Evolutionary conservation across 371 early-diverging fungal species (phyloP).

Genomic region (Actinomortierella wolfii): DNA sequence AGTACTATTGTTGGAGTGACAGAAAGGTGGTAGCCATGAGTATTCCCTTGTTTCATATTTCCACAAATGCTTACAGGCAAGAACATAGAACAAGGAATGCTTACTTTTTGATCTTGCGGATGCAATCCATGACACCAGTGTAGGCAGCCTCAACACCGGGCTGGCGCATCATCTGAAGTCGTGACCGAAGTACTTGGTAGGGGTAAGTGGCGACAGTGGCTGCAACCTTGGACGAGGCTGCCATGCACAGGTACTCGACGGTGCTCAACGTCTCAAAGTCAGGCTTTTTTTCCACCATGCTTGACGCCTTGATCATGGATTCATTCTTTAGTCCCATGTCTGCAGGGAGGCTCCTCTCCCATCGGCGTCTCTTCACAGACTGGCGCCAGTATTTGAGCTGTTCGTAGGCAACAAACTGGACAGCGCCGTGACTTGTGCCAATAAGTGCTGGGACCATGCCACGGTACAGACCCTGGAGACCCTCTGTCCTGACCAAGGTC

Average conservation of each 20-base stretch:
- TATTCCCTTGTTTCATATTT: too few relatives aligned
- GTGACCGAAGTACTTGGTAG: slow-evolving; percentile 89
- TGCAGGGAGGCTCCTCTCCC: slow-evolving; percentile 32
- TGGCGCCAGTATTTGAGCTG: slow-evolving; percentile 84
- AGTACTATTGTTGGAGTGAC: slow-evolving; percentile 44
- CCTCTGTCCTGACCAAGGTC: slow-evolving; percentile 58
- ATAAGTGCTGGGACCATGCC: slow-evolving; percentile 90
- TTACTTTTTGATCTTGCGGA: slow-evolving; percentile 68
- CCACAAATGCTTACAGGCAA: too few relatives aligned
- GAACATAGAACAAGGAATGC: slow-evolving; percentile 7
- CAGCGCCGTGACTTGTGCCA: slow-evolving; percentile 92
- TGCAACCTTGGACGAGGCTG: slow-evolving; percentile 84
- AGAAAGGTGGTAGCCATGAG: not conserved
- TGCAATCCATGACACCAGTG: slow-evolving; percentile 71
- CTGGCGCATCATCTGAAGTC: slow-evolving; percentile 73
- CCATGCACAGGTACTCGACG: slow-evolving; percentile 84
- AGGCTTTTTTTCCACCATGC: slow-evolving; percentile 37
- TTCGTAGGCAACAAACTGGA: slow-evolving; percentile 97
- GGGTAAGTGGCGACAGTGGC: slow-evolving; percentile 94
- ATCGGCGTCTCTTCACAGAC: slow-evolving; percentile 40
- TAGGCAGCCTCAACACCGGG: slow-evolving; percentile 52
- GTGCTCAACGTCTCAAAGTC: slow-evolving; percentile 54
- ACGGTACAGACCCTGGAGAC: slow-evolving; percentile 82
- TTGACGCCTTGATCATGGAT: slow-evolving; percentile 15
- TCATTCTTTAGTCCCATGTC: slow-evolving; percentile 20